Conservation (phyloP, 768 basidiomycete species). For the Amanita subjunquillea region DNA sequence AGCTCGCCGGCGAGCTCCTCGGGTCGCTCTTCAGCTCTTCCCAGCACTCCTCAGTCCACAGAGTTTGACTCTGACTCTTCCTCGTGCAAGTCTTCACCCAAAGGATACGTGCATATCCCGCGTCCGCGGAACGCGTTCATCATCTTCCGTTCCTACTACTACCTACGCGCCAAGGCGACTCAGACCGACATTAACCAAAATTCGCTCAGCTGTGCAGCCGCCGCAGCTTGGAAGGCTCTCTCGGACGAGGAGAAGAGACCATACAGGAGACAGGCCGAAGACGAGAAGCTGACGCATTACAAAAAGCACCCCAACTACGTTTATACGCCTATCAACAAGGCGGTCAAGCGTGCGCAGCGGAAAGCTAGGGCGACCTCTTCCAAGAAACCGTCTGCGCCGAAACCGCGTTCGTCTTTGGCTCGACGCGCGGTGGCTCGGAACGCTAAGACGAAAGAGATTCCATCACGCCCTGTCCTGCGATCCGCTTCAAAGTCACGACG, state of each 20-base stretch:
- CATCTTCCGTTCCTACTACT: conserved; percentile 23
- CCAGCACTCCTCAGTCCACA: background rate
- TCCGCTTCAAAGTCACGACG: background rate
- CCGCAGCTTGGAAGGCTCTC: conserved; percentile 18
- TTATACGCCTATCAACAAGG: conserved; percentile 1
- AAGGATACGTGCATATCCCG: conserved; percentile 15
- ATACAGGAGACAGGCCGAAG: conserved; percentile 6
- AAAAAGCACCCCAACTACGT: conserved; percentile 1
- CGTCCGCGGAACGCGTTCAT: conserved; percentile 32
- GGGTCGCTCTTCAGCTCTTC: background rate
- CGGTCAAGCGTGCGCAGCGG: background rate
- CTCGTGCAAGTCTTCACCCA: conserved; percentile 6
- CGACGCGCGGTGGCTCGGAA: background rate
- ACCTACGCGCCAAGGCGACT: conserved; percentile 5
- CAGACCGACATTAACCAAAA: conserved; percentile 18
- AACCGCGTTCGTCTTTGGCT: background rate
- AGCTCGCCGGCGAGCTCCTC: conserved; percentile 3
- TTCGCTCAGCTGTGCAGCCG: conserved; percentile 22
- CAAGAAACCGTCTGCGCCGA: background rate
- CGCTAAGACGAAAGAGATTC: too few relatives aligned
- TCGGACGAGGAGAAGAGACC: conserved; percentile 13
- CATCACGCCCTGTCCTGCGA: background rate
- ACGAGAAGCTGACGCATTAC: conserved; percentile 4
- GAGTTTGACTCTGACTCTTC: conserved; percentile 4
- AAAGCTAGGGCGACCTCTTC: background rate